Evolutionary conservation across 1,284 basidiomycete species (phyloP).

Genomic region (Retiboletus fuscus): DNA sequence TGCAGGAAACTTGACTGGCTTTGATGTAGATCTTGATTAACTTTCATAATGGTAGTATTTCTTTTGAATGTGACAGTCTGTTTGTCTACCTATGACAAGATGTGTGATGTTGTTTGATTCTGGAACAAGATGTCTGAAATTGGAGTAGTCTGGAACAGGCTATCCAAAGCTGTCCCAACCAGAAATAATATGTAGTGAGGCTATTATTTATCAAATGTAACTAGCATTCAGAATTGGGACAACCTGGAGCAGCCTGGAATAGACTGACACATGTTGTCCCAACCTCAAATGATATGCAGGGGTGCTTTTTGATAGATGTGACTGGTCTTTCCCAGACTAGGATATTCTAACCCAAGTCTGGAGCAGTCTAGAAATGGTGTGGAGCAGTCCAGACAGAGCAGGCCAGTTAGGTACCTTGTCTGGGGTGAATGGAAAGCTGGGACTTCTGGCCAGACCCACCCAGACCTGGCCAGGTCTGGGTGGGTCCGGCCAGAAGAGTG

Average conservation of each 20-base stretch:
- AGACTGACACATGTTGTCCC: background rate
- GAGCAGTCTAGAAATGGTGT: background rate
- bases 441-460: background rate
- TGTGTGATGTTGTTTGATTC: background rate
- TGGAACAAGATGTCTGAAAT: too few species aligned
- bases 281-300: background rate
- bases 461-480: too few species aligned
- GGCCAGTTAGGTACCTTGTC: background rate
- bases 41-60: background rate
- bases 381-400: slow-evolving; percentile 3
- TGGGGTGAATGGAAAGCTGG: background rate
- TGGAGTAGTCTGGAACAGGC: background rate
- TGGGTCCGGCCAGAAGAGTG: background rate
- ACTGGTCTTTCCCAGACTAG: background rate
- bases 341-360: background rate
- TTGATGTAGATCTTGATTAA: background rate
- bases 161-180: background rate
- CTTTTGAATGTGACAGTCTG: background rate
- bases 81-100: background rate
- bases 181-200: background rate
- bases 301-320: background rate
- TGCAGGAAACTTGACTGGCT: background rate
- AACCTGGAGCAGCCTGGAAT: background rate
- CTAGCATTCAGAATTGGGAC: too few species aligned
- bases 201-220: too few species aligned